Percentiles rank a stretch among this genome's conserved stretches.
Conservation (phyloP, 2,329 filamentous ascomycete genomes). For the Pochonia chlamydosporia region DNA sequence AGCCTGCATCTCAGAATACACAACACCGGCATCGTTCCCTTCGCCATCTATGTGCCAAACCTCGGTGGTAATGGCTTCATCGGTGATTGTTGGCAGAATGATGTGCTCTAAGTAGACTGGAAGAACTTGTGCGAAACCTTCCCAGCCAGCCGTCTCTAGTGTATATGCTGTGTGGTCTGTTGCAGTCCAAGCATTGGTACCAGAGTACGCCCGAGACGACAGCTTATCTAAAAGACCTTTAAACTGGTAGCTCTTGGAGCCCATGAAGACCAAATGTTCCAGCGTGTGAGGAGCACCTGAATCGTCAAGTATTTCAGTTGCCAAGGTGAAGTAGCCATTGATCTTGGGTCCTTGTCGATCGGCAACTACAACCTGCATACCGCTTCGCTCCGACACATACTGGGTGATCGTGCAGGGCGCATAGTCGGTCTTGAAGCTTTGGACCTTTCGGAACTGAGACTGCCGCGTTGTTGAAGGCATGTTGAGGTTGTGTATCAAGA, state of each 20-base stretch:
- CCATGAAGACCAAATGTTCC: constrained; percentile 83
- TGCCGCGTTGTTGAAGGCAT: constrained; percentile 5
- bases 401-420: constrained; percentile 83
- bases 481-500: not conserved
- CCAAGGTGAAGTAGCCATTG: constrained; percentile 88
- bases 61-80: constrained; percentile 89
- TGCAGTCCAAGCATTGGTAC: constrained; percentile 95
- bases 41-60: constrained; percentile 93
- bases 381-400: constrained; percentile 91
- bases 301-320: constrained; percentile 96
- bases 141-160: constrained; percentile 91
- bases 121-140: constrained; percentile 89
- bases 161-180: constrained; percentile 97
- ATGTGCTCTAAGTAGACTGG: constrained; percentile 95
- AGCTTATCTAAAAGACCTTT: constrained; percentile 94
- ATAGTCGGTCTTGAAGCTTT: constrained; percentile 85
- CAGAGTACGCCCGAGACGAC: constrained; percentile 85
- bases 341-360: constrained; percentile 93
- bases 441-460: constrained; percentile 70
- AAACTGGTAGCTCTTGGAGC: constrained; percentile 87
- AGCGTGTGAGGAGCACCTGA: constrained; percentile 86
- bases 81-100: constrained; percentile 83
- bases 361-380: constrained; percentile 89
- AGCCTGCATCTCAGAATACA: constrained; percentile 98
- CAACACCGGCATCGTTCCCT: constrained; percentile 91